Conservation (phyloP, 2,329 filamentous ascomycete species). For the Diaporthe sp. region DNA sequence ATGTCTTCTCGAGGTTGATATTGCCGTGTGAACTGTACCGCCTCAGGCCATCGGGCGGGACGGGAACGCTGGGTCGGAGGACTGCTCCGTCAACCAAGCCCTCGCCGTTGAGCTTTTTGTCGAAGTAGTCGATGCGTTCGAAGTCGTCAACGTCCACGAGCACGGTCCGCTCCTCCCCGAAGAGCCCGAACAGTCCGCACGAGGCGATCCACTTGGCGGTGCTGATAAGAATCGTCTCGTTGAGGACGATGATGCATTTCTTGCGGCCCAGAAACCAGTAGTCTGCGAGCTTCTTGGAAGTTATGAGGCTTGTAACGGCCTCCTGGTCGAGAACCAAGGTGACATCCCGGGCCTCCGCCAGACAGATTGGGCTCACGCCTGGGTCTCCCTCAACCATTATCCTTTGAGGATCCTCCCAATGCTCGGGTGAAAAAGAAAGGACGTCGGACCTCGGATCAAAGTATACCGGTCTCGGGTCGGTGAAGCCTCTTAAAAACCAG, state of each 20-base stretch:
- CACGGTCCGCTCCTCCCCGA: not conserved
- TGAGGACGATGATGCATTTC: conserved; percentile 4
- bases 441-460: not conserved
- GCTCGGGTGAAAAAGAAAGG: not conserved
- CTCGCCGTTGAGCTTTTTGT: not conserved
- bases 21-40: not conserved
- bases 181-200: not conserved
- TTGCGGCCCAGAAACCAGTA: not conserved
- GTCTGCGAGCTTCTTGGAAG: no score
- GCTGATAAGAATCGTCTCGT: not conserved
- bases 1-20: not conserved
- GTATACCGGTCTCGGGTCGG: not conserved
- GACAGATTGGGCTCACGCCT: not conserved
- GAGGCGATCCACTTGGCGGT: not conserved
- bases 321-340: not conserved
- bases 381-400: no score
- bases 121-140: not conserved
- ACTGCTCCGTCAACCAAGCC: not conserved
- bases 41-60: not conserved
- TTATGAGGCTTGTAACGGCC: rapidly evolving
- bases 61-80: rapidly evolving
- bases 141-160: not conserved
- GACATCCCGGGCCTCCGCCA: not conserved
- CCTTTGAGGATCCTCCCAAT: no score
- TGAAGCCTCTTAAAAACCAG: not conserved